phyloP scores from a whole-genome alignment of 768 basidiomycete species.

The Lactifluus volemus region DNA sequence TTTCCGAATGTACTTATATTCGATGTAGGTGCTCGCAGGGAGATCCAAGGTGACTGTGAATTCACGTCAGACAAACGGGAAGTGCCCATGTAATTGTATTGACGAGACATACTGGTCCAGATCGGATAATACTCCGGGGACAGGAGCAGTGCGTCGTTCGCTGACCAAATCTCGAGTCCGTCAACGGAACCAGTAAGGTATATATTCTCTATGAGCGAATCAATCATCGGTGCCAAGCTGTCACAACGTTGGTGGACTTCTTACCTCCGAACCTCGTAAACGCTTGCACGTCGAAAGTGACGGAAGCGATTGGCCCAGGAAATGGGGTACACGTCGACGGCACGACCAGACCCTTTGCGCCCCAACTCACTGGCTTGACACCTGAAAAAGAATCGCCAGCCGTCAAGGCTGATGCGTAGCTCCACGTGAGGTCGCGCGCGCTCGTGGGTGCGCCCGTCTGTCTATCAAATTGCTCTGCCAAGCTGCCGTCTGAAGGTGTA shows the following conservation, averaged over 20 bases:
- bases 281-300: constrained; percentile 56
- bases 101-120: constrained; percentile 51
- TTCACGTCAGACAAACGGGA: background rate
- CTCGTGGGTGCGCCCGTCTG: constrained; percentile 44
- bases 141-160: constrained; percentile 46
- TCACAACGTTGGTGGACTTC: constrained; percentile 23
- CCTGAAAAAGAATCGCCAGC: constrained; percentile 50
- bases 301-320: constrained; percentile 31
- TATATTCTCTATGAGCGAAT: constrained; percentile 46
- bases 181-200: constrained; percentile 54
- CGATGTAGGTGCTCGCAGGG: no score
- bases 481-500: constrained; percentile 51
- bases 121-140: constrained; percentile 50
- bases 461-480: constrained; percentile 57
- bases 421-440: constrained; percentile 68
- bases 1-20: no score
- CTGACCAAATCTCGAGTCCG: constrained; percentile 52
- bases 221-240: background rate
- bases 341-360: constrained; percentile 48
- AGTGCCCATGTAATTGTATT: constrained; percentile 1
- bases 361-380: constrained; percentile 47
- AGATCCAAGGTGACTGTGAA: no score
- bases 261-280: constrained; percentile 54
- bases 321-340: constrained; percentile 32
- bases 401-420: constrained; percentile 62